Evolutionary conservation across 768 basidiomycete species (phyloP), one percentile per base, ranked within the genome.

Genomic region (Kwoniella bestiolae): DNA sequence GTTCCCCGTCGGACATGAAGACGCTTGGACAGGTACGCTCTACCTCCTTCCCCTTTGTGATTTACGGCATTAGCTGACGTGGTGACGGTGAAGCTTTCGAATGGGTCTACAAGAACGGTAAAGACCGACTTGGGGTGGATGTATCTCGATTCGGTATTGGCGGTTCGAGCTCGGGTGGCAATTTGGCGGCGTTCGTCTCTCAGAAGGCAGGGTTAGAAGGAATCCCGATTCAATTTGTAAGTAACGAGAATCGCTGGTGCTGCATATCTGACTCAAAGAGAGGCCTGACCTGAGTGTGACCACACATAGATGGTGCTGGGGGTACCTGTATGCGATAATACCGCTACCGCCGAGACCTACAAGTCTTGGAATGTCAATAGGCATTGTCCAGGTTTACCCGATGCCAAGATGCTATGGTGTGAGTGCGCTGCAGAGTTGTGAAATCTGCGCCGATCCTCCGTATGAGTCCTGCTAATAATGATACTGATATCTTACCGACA

Each of bases 241-340:
- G 67, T 52, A 50, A 5, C 6, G 44, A 41, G 38, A 18, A 41
- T 8, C 29, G 25, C 29, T 41, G 26, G 23, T 53, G 3, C 41
- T n/a, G 55, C 5, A 7, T 56, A 5, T 12, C 34, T 5, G 11
- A 28, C 28, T 29, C n/a, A 56, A 25, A n/a, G 7, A 16, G 29
- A 12, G 38, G 41, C 21, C 23, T 55, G 25, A 6, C 3, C 86
- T 85, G 0, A 84, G 85, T 11, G 85, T 88, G 25, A 85, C 85
- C 3, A 74, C 90, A 50, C 69, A 3, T 86, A 88, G 79, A 87
- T 88, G 69, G 82, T 90, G 0, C 84, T 90, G 44, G 83, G 89
- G 26, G 90, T 90, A 1, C 90, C 89, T 18, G 90, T 90, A 38
- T 86, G 83, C 0, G 88, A 91, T 75, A 90, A 90, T 80, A 89